Evolutionary conservation across 345 rosid genomes (phyloP).

Genomic region (Sisymbrium irio): DNA sequence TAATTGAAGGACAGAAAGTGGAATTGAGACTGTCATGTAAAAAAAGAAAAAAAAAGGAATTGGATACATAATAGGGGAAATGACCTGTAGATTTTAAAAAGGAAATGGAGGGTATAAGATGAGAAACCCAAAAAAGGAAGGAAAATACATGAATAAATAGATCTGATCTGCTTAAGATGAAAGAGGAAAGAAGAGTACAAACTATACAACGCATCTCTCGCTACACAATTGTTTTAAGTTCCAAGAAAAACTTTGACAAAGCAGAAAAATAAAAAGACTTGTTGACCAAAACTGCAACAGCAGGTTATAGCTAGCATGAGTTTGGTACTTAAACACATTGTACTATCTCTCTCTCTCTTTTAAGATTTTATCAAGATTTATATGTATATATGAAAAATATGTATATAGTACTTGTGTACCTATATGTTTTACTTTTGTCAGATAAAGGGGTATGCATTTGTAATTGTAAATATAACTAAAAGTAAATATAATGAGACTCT

Average conservation of each 20-base stretch:
- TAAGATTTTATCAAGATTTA: conserved; percentile 7
- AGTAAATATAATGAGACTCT: conserved; percentile 2
- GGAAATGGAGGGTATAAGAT: neutral
- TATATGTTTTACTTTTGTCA: neutral
- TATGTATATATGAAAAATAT: conserved; percentile 7
- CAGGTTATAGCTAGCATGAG: conserved; percentile 23
- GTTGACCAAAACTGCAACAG: conserved; percentile 32
- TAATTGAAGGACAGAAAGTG: neutral
- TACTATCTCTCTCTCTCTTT: conserved; percentile 16
- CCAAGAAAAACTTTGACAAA: conserved; percentile 21
- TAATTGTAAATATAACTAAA: neutral
- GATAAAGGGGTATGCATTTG: neutral
- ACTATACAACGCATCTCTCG: conserved; percentile 3
- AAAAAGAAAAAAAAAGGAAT: neutral
- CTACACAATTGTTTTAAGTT: conserved; percentile 27
- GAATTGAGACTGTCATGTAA: neutral
- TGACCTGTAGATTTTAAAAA: conserved; percentile 1
- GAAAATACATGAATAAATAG: conserved; percentile 25
- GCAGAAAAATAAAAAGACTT: conserved; percentile 14
- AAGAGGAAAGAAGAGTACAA: conserved; percentile 37
- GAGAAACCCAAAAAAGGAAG: conserved; percentile 28
- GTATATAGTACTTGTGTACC: neutral
- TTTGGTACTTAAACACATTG: conserved; percentile 22
- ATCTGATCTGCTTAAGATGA: conserved; percentile 34
- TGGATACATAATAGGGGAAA: neutral